Evolutionary conservation across 2,329 filamentous ascomycete species (phyloP), one percentile per base, ranked within the genome.

Genomic region (Monilinia vaccinii-corymbosi): DNA sequence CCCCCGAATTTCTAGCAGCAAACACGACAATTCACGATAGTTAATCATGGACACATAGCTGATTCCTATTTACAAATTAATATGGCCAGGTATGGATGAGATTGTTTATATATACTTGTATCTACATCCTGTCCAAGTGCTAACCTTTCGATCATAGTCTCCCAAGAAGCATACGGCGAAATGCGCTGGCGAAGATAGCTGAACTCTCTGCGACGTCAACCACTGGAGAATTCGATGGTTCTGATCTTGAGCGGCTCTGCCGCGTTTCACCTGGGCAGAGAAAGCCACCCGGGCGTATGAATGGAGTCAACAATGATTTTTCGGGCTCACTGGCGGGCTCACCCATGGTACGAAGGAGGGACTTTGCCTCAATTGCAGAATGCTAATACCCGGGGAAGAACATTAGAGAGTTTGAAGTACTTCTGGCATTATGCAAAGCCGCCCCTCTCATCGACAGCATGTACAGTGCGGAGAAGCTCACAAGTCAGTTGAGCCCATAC

Each of bases 371-470:
- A 16, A 34, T 7, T 42, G 46, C 25, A 48, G 32, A 45, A 63
- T 51, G 42, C 52, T 62, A 50, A 62, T 38, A 44, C 23, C n/a
- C 16, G n/a, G 40, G 21, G 32, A 48, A 95, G 91, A 89, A 86
- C 57, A 84, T 92, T 58, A 86, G 89, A 69, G 95, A 99, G 78
- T 87, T 96, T 67, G 93, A 99, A 73, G 89, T 96, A 57, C 81
- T 99, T 31, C 77, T 97, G 31, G 91, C 94, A 47, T 80, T 99
- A 31, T 97, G 93, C 78, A 93, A 92, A 75, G 90, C 93, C 57
- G 90, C 92, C 4, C 87, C 91, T 4, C 81, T 84, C 28, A 80
- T 97, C 31, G 80, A 85, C 56, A 85, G 84, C 49, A 74, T 77
- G 46, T 83, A 89, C 62, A 87, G 88, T 70, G 92, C 91, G 32